Evolutionary conservation across 371 early-diverging fungal species (phyloP), one percentile per base, ranked within the genome.

Genomic region (Mucor velutinosus): DNA sequence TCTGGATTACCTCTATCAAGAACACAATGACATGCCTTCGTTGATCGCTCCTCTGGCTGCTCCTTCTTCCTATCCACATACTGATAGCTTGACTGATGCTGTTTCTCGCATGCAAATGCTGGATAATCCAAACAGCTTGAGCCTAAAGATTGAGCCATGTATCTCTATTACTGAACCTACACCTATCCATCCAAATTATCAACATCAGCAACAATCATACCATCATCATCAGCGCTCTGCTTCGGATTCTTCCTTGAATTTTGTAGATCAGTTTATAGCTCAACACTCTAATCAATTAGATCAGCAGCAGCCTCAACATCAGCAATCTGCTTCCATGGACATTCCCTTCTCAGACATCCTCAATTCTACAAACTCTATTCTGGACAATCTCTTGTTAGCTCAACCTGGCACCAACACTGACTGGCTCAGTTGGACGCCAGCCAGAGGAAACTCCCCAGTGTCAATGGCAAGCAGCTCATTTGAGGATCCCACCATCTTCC

Each of bases 131-230:
- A n/a, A 51, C 21, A 56, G 32, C 47, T 43, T 66, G 12, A 71
- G 71, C 23, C 32, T 70, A 32, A 65, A 73, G 7, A 74, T 74
- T 19, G 61, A 70, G 25, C 70, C 70, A 53, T 66, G 74, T 58
- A 74, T 74, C n/a, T 74, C 74, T 12, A 60, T 74, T 37, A 74
- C 74, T 10, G 74, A 74, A 25, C 70, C 74, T 1, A 74, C 74
- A 41, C 74, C 74, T 0, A 23, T 74, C 17, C 27, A 35, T 43
- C 23, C 14, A 21, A 57, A 1, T 4, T 11, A 14, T 14, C 37
- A 55, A 0, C 55, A 55, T 1, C 30, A 53, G 23, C 53, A 53
- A 7, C 53, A 21, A 51, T 25, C 33, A 58, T 58, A 39, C 2
- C 15, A 33, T 25, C 41, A 62, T 12, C 35, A 30, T 12, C 30